Conservation (phyloP, 139 green algal genomes). For the Haematococcus lacustris region DNA sequence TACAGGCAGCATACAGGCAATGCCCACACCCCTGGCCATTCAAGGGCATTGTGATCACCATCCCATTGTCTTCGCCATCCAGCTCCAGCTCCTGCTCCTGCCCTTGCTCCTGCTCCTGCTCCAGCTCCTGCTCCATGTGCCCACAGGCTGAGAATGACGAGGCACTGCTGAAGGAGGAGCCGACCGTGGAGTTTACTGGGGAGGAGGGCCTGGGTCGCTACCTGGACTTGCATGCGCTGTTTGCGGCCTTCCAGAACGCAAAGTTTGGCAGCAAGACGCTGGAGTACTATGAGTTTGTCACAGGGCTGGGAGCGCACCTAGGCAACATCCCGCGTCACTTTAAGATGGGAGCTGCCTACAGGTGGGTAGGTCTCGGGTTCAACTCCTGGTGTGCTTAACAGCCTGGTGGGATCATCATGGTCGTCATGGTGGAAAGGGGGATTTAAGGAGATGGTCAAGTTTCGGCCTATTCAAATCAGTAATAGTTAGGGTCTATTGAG, state of each 20-base stretch:
- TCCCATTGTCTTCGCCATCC: no score
- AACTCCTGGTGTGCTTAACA: background rate
- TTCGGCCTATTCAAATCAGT: no score
- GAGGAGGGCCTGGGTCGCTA: conserved; percentile 84
- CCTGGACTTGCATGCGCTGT: conserved; percentile 84
- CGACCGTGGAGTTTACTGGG: conserved; percentile 67
- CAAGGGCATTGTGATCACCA: no score
- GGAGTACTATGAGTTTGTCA: conserved; percentile 48
- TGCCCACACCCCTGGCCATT: no score
- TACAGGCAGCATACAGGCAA: no score
- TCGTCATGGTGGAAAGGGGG: no score
- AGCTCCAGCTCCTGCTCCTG: no score
- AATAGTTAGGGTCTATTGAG: no score
- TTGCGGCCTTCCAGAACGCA: conserved; percentile 70
- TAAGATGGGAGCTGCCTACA: conserved; percentile 49
- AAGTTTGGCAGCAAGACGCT: conserved; percentile 62
- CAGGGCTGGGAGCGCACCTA: conserved; percentile 24
- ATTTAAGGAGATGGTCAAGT: no score
- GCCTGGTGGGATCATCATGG: background rate
- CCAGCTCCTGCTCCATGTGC: no score
- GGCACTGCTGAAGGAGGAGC: conserved; percentile 43
- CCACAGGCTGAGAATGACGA: conserved; percentile 55
- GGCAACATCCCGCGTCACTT: conserved; percentile 13
- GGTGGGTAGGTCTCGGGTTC: conserved; percentile 17
- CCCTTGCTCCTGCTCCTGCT: no score